Percentiles rank a stretch among this genome's conserved stretches.
These are phyloP conservation scores for Tilletia setariae DNA, from an alignment of 1,284 basidiomycete species.

Conservation along the genomic window DNA sequence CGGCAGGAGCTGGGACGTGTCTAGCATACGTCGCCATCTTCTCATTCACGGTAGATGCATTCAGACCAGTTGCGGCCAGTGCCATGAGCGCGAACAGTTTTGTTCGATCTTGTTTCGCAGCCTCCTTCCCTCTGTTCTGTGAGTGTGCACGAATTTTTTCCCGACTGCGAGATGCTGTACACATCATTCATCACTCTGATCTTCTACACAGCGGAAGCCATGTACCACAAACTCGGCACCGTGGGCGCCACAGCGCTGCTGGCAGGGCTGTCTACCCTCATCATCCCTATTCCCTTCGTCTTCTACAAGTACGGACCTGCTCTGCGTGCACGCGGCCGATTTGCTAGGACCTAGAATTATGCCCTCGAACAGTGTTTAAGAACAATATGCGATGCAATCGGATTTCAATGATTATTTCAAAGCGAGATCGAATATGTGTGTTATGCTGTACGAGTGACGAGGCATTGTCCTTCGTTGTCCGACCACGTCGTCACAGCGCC, in stretches of 20 bases:
- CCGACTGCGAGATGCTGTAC: neutral
- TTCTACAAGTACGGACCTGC: constrained; percentile 25
- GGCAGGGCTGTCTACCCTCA: constrained; percentile 25
- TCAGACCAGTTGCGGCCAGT: constrained; percentile 30
- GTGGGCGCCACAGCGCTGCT: constrained; percentile 24
- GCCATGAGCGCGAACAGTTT: constrained; percentile 23
- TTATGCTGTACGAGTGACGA: no score
- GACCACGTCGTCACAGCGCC: no score
- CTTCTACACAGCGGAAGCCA: constrained; percentile 12
- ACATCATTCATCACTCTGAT: neutral
- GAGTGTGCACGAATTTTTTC: neutral
- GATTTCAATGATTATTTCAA: no score
- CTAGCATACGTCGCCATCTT: constrained; percentile 22
- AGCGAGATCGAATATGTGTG: no score
- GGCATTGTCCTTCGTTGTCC: no score
- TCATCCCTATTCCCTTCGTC: constrained; percentile 27
- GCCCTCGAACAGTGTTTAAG: no score
- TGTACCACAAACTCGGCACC: constrained; percentile 22
- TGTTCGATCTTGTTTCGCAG: constrained; percentile 17
- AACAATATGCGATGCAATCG: no score
- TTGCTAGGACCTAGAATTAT: neutral
- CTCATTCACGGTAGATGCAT: constrained; percentile 20
- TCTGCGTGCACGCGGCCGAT: constrained; percentile 21
- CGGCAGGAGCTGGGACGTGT: constrained; percentile 56
- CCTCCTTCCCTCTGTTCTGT: constrained; percentile 27